Evolutionary conservation across 2,329 filamentous ascomycete species (phyloP).

Genomic region (Metarhizium rileyi): DNA sequence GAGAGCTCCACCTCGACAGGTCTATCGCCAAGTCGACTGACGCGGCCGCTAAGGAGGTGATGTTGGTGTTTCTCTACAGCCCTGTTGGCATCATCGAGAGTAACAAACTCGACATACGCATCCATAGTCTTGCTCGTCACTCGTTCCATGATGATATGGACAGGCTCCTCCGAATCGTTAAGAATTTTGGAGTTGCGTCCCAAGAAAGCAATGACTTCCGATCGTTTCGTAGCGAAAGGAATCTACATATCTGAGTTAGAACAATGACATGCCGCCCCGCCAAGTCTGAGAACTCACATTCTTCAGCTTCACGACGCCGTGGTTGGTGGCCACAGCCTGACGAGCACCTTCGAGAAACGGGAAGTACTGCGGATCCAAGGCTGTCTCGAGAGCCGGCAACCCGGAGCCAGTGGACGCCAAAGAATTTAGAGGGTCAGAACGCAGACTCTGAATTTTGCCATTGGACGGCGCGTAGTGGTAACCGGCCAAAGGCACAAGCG

Average conservation of each 20-base stretch:
- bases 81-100: constrained; percentile 40
- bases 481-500: not conserved
- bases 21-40: constrained; percentile 45
- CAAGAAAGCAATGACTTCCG: constrained; percentile 49
- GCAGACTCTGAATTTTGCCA: not conserved
- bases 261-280: not conserved
- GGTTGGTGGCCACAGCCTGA: constrained; percentile 18
- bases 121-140: constrained; percentile 53
- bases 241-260: constrained; percentile 34
- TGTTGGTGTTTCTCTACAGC: constrained; percentile 39
- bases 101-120: constrained; percentile 48
- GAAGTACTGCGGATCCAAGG: constrained; percentile 30
- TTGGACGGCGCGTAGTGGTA: not conserved
- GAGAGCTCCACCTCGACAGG: constrained; percentile 47
- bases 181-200: constrained; percentile 47
- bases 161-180: constrained; percentile 42
- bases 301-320: constrained; percentile 38
- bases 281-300: constrained; percentile 33
- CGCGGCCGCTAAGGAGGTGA: constrained; percentile 28
- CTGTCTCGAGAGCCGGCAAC: constrained; percentile 22
- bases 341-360: constrained; percentile 35
- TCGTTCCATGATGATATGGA: constrained; percentile 58
- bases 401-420: constrained; percentile 25
- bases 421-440: constrained; percentile 27
- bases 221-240: constrained; percentile 41